Evolutionary conservation across 2,329 filamentous ascomycete genomes (phyloP).

Genomic region (Diaporthe citriasiana): DNA sequence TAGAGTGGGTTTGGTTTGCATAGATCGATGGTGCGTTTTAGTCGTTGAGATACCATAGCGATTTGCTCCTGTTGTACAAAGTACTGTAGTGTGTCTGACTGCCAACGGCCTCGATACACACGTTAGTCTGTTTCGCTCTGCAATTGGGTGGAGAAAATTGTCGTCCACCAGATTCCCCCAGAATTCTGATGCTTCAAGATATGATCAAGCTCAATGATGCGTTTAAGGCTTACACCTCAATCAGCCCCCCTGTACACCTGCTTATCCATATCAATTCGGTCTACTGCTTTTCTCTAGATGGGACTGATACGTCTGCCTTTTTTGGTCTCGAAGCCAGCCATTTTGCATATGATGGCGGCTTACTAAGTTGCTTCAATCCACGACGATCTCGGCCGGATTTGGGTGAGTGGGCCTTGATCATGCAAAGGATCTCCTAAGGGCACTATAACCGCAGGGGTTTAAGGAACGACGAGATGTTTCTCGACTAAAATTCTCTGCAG

Average conservation of each 20-base stretch:
- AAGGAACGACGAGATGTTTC: too few species aligned
- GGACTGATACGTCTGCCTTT: background rate
- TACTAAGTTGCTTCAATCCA: conserved; percentile 6
- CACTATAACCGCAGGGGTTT: too few species aligned
- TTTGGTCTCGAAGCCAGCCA: background rate
- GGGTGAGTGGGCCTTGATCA: background rate
- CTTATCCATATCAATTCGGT: background rate
- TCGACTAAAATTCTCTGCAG: background rate
- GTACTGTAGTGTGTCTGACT: background rate
- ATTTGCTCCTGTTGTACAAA: background rate
- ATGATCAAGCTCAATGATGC: background rate
- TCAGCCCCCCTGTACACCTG: background rate
- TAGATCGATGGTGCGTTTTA: conserved; percentile 16
- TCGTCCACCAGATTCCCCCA: background rate
- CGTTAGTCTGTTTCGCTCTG: background rate
- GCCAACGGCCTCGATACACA: background rate
- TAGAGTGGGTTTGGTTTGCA: background rate
- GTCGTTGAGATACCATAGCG: conserved; percentile 34
- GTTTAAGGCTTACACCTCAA: background rate
- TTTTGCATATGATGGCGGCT: background rate
- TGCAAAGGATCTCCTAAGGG: background rate
- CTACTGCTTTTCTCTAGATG: background rate
- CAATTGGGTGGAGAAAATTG: background rate
- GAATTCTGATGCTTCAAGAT: background rate
- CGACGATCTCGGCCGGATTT: background rate